These are phyloP conservation scores for Penicillium sp. DNA, from an alignment of 2,329 filamentous ascomycete species.

Conservation along the genomic window DNA sequence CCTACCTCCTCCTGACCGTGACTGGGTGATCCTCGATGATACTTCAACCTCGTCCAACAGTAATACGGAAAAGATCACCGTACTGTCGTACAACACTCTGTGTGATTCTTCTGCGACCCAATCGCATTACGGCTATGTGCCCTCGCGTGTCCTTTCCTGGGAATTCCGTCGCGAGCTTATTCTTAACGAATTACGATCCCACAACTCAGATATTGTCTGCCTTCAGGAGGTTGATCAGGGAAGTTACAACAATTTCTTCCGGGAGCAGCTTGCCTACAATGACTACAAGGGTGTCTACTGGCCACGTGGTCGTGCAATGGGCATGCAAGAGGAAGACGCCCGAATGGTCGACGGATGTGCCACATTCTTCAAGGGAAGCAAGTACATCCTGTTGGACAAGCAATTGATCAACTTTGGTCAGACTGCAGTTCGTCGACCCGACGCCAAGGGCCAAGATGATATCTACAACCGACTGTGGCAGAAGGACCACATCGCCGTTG, in stretches of 20 bases:
- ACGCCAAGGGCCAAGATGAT: slow-evolving; percentile 96
- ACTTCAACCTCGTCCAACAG: slow-evolving; percentile 49
- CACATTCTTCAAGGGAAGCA: slow-evolving; percentile 93
- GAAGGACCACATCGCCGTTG: slow-evolving; percentile 91
- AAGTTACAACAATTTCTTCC: slow-evolving; percentile 88
- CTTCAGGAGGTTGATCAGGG: slow-evolving; percentile 92
- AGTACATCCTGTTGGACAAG: slow-evolving; percentile 92
- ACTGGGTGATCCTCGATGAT: slow-evolving; percentile 72
- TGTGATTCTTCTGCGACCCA: slow-evolving; percentile 90
- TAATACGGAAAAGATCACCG: slow-evolving; percentile 68
- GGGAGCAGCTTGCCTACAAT: slow-evolving; percentile 77
- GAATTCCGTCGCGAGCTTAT: slow-evolving; percentile 82
- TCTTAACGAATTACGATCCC: slow-evolving; percentile 73
- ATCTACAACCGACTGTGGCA: slow-evolving; percentile 99
- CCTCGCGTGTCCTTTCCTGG: slow-evolving; percentile 79
- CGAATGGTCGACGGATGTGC: slow-evolving; percentile 93
- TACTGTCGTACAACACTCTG: slow-evolving; percentile 92
- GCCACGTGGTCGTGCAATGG: slow-evolving; percentile 85
- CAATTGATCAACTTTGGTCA: slow-evolving; percentile 89
- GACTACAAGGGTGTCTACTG: slow-evolving; percentile 95
- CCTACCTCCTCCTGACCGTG: slow-evolving; percentile 71
- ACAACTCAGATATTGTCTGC: slow-evolving; percentile 85
- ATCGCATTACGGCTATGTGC: slow-evolving; percentile 85
- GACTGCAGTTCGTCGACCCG: slow-evolving; percentile 87
- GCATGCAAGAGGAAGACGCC: slow-evolving; percentile 86